These are phyloP conservation scores for Daldinia childiae DNA, from an alignment of 495 filamentous ascomycete species.

Conservation along the genomic window DNA sequence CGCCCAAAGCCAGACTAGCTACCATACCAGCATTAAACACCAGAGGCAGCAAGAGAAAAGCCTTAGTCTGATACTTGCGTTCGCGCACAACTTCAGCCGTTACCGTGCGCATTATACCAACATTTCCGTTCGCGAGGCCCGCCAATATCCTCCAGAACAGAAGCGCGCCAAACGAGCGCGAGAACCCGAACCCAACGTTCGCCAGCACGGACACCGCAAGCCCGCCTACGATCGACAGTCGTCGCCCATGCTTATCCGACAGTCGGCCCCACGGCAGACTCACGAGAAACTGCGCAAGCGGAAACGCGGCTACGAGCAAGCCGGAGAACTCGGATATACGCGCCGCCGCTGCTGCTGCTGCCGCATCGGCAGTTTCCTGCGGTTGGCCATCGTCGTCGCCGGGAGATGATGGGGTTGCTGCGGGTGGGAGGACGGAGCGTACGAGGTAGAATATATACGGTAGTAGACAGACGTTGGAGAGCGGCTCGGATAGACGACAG, in stretches of 20 bases:
- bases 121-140: slow-evolving; percentile 78
- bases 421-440: slow-evolving; percentile 53
- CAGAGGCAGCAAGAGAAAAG: slow-evolving; percentile 83
- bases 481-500: slow-evolving; percentile 61
- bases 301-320: slow-evolving; percentile 78
- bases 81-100: slow-evolving; percentile 74
- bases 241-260: slow-evolving; percentile 75
- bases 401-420: neutral
- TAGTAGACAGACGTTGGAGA: slow-evolving; percentile 61
- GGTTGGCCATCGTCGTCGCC: slow-evolving; percentile 26
- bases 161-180: slow-evolving; percentile 73
- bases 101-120: slow-evolving; percentile 83
- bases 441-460: slow-evolving; percentile 68
- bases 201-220: slow-evolving; percentile 74
- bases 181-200: slow-evolving; percentile 77
- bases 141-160: slow-evolving; percentile 73
- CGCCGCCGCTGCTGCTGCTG: slow-evolving; percentile 27
- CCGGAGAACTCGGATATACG: slow-evolving; percentile 64
- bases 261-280: slow-evolving; percentile 80
- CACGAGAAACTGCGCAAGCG: slow-evolving; percentile 75
- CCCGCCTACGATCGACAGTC: slow-evolving; percentile 76
- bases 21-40: slow-evolving; percentile 81
- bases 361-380: slow-evolving; percentile 43
- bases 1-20: slow-evolving; percentile 63
- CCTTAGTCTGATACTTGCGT: slow-evolving; percentile 73